A percentile compares a stretch with the other conserved stretches of the same genome.
phyloP scores from a whole-genome alignment of 163 green algal species.

The Scenedesmus sp. region DNA sequence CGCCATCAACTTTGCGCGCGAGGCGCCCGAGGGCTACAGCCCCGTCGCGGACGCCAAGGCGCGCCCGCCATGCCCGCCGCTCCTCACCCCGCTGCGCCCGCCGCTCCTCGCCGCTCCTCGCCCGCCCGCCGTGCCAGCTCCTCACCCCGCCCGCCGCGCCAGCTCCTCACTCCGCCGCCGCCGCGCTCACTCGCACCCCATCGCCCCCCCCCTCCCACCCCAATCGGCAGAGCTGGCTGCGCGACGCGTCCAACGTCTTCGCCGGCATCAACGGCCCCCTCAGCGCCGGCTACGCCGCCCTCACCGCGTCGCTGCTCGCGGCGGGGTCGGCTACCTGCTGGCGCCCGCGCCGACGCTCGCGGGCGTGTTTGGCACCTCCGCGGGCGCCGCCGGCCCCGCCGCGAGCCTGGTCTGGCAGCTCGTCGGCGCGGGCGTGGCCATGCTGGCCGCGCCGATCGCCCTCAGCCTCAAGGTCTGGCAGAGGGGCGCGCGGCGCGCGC shows the following conservation, averaged over 20 bases:
- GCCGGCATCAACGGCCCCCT: neutral
- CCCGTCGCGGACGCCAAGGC: conserved; percentile 33
- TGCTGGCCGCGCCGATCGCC: conserved; percentile 11
- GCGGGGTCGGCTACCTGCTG: conserved; percentile 33
- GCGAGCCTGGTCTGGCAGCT: conserved; percentile 37
- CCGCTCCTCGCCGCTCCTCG: too few relatives aligned
- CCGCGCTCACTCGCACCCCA: too few relatives aligned
- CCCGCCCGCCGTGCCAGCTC: too few relatives aligned
- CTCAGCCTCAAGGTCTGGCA: conserved; percentile 24
- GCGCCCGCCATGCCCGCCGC: too few relatives aligned
- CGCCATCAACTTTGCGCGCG: conserved; percentile 21
- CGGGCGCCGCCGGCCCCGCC: neutral
- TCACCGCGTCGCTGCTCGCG: conserved; percentile 28
- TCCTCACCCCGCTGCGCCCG: too few relatives aligned
- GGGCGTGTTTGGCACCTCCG: conserved; percentile 26
- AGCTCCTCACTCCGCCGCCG: too few relatives aligned
- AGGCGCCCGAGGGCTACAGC: conserved; percentile 37
- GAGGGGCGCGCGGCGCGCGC: neutral
- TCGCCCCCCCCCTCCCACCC: conserved; percentile 2
- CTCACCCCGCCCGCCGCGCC: too few relatives aligned
- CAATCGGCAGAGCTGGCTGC: conserved; percentile 19
- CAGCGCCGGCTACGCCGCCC: conserved; percentile 20
- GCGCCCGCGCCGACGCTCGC: conserved; percentile 13
- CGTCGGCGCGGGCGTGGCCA: conserved; percentile 32
- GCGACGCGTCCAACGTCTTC: conserved; percentile 33